A percentile compares a stretch with the other conserved stretches of the same genome.
Conservation (phyloP, 2,329 filamentous ascomycete species). For the Diaporthe longicolla region DNA sequence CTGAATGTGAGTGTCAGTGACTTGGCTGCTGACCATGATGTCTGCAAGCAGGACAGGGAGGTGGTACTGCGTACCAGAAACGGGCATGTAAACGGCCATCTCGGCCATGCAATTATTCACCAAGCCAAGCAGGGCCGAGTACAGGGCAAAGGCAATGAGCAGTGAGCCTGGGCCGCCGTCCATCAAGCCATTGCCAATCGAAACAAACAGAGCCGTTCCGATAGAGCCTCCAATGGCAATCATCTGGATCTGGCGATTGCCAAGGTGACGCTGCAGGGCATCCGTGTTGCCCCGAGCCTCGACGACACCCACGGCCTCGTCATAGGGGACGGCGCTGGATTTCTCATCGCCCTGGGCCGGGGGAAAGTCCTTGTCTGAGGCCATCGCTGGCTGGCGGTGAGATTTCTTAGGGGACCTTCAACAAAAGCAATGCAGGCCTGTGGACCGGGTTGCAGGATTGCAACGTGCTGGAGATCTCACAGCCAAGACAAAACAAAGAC, state of each 20-base stretch:
- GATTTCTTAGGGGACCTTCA: background rate
- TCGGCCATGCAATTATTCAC: constrained; percentile 77
- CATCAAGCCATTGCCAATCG: constrained; percentile 69
- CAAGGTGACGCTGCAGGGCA: constrained; percentile 61
- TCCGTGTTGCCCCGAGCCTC: constrained; percentile 42
- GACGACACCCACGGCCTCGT: constrained; percentile 31
- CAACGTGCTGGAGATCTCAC: background rate
- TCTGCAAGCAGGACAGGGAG: background rate
- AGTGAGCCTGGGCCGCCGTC: constrained; percentile 63
- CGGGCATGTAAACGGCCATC: constrained; percentile 74
- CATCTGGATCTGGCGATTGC: constrained; percentile 70
- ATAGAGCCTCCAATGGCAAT: constrained; percentile 72
- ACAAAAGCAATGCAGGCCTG: too few relatives aligned
- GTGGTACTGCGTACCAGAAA: constrained; percentile 57
- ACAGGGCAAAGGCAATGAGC: constrained; percentile 71
- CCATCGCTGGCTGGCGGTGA: constrained; percentile 8
- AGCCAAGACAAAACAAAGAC: background rate
- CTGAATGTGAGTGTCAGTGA: constrained; percentile 1
- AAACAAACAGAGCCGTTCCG: constrained; percentile 72
- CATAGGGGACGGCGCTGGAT: constrained; percentile 11
- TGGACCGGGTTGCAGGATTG: background rate
- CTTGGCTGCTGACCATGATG: background rate
- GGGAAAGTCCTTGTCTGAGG: constrained; percentile 4
- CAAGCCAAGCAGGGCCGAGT: constrained; percentile 68
- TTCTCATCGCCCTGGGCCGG: constrained; percentile 31